Evolutionary conservation across 805 yeast species (phyloP).

Genomic region (Candida lessepsii): DNA sequence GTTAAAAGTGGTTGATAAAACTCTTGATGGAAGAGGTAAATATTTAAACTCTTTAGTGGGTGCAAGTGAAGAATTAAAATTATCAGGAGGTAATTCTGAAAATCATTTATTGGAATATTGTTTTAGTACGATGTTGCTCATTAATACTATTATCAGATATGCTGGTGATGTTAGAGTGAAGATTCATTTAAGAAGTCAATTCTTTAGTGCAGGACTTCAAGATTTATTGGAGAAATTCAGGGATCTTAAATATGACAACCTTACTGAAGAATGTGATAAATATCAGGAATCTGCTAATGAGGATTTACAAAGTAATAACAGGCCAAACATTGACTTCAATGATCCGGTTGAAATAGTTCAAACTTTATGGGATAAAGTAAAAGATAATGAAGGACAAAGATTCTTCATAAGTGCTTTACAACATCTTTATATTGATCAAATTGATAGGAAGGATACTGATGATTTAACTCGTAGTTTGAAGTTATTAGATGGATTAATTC

Average conservation of each 20-base stretch:
- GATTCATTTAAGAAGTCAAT: conserved; percentile 56
- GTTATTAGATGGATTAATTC: conserved; percentile 62
- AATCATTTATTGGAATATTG: conserved; percentile 68
- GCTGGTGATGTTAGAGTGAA: conserved; percentile 48
- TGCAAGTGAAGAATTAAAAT: conserved; percentile 77
- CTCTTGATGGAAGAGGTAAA: conserved; percentile 82
- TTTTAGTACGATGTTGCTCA: conserved; percentile 64
- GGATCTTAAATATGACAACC: conserved; percentile 52
- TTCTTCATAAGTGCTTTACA: conserved; percentile 63
- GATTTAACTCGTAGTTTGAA: conserved; percentile 53
- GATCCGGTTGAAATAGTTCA: conserved; percentile 70
- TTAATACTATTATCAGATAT: conserved; percentile 59
- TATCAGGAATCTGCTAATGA: conserved; percentile 56
- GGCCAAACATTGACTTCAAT: conserved; percentile 53
- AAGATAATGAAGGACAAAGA: conserved; percentile 58
- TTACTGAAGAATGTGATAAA: conserved; percentile 64
- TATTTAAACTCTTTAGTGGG: conserved; percentile 87
- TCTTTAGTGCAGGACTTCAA: conserved; percentile 57
- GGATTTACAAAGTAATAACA: conserved; percentile 27
- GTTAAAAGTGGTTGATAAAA: conserved; percentile 62
- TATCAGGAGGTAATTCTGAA: conserved; percentile 55
- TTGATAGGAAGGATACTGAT: conserved; percentile 46
- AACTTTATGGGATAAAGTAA: conserved; percentile 56
- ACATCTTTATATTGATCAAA: conserved; percentile 56
- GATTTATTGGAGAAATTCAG: conserved; percentile 52